Base-by-base conservation (phyloP, 225 moss, liverwort and hornwort genomes). In the Physcomitrium patens region DNA sequence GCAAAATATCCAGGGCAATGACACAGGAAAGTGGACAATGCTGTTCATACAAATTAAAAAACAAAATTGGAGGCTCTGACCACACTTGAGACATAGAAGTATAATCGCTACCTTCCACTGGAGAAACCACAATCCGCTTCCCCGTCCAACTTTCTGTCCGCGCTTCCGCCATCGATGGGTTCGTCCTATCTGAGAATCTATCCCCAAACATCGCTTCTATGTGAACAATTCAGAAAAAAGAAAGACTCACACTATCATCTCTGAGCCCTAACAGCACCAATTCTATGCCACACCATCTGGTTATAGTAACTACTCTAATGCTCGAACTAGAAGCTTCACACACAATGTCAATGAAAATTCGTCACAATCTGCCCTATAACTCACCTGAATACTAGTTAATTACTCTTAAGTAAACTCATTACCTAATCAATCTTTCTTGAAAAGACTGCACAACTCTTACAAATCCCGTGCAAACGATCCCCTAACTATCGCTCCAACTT, bases 141-240 rank as follows among this genome's bases (percentile, higher is more conserved):
- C 75, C 71, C 22, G 79, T 22, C 42, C 74, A 73, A 19, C 56
- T 65, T 17, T 53, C 61, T 11, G 57, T 67, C 67, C 79, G 49
- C 58, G 17, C 7, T 57, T 77, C 79, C 58, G 79, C 79, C 86
- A 86, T 86, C 51, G 67, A 68, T 46, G 7, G 11, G 19, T 28
- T 59, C 1, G 12, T 20, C 71, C 17, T 26, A 10, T 37, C n/a
- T 13, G 55, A 37, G 10, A 73, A 73, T 53, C 80, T 73, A 60
- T 0, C 68, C 12, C 58, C 65, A n/a, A 47, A 59, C 24, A 60
- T 26, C 3, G 46, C 47, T 62, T 42, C 8, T 69, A 69, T 20
- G 0, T 59, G 23, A 65, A 11, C 69, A 77, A 16, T 53, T 15
- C 12, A 52, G n/a, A 59, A 0, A 41, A n/a, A 20, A 20, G 11